phyloP scores from a whole-genome alignment of 2,329 filamentous ascomycete species.

The Colletotrichum scovillei region DNA sequence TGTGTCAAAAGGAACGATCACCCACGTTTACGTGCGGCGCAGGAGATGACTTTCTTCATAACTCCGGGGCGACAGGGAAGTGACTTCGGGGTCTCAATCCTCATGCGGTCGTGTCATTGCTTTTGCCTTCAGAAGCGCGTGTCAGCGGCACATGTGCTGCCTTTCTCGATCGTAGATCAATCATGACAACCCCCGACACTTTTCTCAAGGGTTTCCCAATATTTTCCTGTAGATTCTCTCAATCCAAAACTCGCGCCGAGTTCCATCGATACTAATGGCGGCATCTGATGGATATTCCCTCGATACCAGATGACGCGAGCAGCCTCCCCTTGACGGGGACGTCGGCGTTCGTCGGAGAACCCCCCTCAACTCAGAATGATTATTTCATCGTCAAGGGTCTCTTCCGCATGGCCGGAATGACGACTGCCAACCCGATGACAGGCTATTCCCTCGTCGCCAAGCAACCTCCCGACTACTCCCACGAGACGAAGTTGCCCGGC shows the following conservation, averaged over 20 bases:
- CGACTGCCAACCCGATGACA: slow-evolving; percentile 36
- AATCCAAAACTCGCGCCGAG: neutral
- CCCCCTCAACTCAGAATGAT: slow-evolving; percentile 25
- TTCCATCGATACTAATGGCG: slow-evolving; percentile 11
- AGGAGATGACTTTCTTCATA: neutral
- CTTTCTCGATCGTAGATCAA: neutral
- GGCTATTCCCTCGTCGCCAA: slow-evolving; percentile 38
- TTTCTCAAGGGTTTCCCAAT: neutral
- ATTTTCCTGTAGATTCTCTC: neutral
- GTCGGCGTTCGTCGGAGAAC: slow-evolving; percentile 26
- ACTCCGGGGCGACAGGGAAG: neutral
- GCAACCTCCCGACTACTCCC: slow-evolving; percentile 37
- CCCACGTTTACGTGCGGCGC: neutral
- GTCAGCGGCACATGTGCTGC: neutral
- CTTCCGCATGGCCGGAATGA: slow-evolving; percentile 28
- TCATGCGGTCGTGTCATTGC: neutral
- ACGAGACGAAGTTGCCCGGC: slow-evolving; percentile 40
- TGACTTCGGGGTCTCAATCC: neutral
- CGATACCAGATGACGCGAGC: slow-evolving; percentile 12
- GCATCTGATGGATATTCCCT: neutral
- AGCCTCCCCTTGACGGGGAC: slow-evolving; percentile 14
- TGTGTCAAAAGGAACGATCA: neutral
- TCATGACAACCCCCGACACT: neutral
- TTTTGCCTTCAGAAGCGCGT: neutral
- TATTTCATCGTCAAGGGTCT: slow-evolving; percentile 28